Percentiles rank a stretch among this genome's conserved stretches.
These are phyloP conservation scores for Cryptomeria japonica DNA, from an alignment of 75 land plant genomes.

Conservation along the genomic window DNA sequence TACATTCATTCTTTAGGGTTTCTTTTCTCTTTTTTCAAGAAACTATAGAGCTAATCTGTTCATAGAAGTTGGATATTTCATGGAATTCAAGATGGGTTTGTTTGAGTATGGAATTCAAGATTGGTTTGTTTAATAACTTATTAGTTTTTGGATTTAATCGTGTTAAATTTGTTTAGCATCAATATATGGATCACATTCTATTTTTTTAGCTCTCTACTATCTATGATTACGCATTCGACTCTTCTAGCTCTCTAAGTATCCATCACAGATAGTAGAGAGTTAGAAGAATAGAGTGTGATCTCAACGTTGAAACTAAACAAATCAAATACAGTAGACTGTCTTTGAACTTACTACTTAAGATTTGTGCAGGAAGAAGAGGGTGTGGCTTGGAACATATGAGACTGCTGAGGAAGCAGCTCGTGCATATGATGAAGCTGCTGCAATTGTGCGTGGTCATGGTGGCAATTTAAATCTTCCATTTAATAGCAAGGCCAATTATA, in stretches of 20 bases:
- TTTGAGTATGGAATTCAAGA: too few species aligned
- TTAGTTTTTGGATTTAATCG: too few species aligned
- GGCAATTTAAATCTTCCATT: neutral
- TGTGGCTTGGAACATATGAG: slow-evolving; percentile 15
- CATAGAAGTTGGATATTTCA: neutral
- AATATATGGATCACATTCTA: too few species aligned
- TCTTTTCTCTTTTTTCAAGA: neutral
- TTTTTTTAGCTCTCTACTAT: too few species aligned
- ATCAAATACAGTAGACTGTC: too few species aligned
- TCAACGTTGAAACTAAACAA: too few species aligned
- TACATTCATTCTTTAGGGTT: neutral
- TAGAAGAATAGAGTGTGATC: too few species aligned
- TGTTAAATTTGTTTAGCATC: too few species aligned
- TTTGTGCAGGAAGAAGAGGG: neutral
- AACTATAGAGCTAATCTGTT: neutral
- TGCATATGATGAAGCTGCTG: slow-evolving; percentile 12
- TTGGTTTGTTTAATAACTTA: neutral
- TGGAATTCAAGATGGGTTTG: neutral
- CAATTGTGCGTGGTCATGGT: neutral
- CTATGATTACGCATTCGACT: too few species aligned
- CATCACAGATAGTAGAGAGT: too few species aligned
- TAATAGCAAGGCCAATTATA: neutral
- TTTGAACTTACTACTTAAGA: too few species aligned
- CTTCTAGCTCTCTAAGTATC: too few species aligned
- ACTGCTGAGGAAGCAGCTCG: slow-evolving; percentile 13